Evolutionary conservation across 169 alveolate genomes (phyloP).

Genomic region (Cryptosporidium parvum): DNA sequence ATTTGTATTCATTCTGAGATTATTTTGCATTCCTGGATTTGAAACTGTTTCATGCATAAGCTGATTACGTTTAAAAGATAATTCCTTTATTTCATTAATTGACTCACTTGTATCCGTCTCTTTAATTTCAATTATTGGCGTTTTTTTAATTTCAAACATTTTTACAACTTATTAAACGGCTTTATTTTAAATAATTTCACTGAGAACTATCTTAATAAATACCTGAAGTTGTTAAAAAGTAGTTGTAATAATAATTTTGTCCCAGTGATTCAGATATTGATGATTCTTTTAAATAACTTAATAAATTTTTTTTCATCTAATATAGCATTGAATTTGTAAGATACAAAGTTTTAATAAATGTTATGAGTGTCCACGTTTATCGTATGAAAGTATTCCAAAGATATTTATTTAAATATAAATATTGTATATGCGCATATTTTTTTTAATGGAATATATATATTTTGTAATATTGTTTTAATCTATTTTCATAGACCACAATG

Average conservation of each 20-base stretch:
- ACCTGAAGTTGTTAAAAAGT: background rate
- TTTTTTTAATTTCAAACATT: constrained; percentile 40
- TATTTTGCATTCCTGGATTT: background rate
- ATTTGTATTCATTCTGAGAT: background rate
- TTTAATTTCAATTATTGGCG: background rate
- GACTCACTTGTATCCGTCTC: constrained; percentile 20
- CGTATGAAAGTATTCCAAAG: background rate
- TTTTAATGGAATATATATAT: background rate
- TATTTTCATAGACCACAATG: constrained; percentile 52
- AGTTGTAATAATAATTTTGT: background rate
- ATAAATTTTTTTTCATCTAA: constrained; percentile 19
- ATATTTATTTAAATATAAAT: background rate
- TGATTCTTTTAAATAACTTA: background rate
- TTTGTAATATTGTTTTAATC: background rate
- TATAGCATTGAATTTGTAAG: background rate
- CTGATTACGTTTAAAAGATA: constrained; percentile 17
- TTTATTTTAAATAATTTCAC: background rate
- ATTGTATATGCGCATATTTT: background rate
- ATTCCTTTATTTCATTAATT: constrained; percentile 10
- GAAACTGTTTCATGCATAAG: constrained; percentile 26
- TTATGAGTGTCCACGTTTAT: background rate
- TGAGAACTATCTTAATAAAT: background rate
- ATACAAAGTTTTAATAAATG: background rate
- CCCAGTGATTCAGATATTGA: constrained; percentile 3
- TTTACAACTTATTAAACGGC: background rate